These are phyloP conservation scores for Colletotrichum navitas DNA, from an alignment of 2,329 filamentous ascomycete species.

Conservation along the genomic window DNA sequence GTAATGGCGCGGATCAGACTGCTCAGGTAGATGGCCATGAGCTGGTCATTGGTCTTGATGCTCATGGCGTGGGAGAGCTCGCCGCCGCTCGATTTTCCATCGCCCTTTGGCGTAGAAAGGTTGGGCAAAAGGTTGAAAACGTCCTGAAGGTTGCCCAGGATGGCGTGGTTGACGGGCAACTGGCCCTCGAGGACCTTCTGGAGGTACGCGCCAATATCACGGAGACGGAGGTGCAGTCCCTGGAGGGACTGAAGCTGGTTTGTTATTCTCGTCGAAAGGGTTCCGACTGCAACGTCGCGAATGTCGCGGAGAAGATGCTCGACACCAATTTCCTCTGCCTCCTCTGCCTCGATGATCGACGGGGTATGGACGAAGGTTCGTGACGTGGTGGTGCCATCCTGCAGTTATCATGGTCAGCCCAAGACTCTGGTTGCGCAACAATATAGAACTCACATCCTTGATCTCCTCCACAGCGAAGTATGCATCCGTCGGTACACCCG, in stretches of 20 bases:
- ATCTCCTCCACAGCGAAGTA: conserved; percentile 99
- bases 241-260: conserved; percentile 98
- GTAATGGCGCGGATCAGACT: conserved; percentile 98
- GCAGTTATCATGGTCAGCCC: conserved; percentile 32
- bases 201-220: conserved; percentile 95
- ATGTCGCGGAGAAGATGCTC: conserved; percentile 98
- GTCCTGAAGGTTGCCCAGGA: conserved; percentile 97
- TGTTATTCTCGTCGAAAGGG: conserved; percentile 94
- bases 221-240: conserved; percentile 91
- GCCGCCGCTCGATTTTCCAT: conserved; percentile 74
- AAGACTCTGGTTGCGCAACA: conserved; percentile 25
- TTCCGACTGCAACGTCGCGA: conserved; percentile 96
- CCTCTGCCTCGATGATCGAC: conserved; percentile 97
- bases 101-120: conserved; percentile 84
- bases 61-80: conserved; percentile 97
- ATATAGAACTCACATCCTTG: conserved; percentile 81
- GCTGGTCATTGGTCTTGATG: conserved; percentile 98
- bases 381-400: conserved; percentile 97
- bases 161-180: conserved; percentile 95
- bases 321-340: conserved; percentile 98
- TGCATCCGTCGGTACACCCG: conserved; percentile 96
- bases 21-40: conserved; percentile 98
- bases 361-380: conserved; percentile 99
- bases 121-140: conserved; percentile 99
- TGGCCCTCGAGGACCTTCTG: conserved; percentile 95